Evolutionary conservation across 371 early-diverging fungal genomes (phyloP).

Genomic region (Mucor mucedo): DNA sequence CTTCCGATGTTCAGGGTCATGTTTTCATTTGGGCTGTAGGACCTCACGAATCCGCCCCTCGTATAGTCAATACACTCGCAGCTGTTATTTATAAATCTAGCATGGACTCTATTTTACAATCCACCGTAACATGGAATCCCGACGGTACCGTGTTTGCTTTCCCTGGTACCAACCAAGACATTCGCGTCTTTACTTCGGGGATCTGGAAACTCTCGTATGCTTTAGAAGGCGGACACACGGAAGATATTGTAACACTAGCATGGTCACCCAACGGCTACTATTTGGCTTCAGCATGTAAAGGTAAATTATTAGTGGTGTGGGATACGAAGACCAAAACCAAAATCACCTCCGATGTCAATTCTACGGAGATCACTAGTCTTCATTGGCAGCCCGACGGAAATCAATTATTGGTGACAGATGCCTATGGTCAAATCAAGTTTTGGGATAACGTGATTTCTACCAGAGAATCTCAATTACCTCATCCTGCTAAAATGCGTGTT

Average conservation of each 20-base stretch:
- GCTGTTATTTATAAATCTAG: conserved; percentile 16
- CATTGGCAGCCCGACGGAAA: conserved; percentile 63
- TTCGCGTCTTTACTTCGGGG: conserved; percentile 40
- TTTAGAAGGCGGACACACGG: conserved; percentile 43
- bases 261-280: conserved; percentile 71
- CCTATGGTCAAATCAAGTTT: conserved; percentile 40
- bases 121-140: conserved; percentile 65
- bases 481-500: conserved; percentile 17
- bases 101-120: conserved; percentile 17
- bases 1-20: conserved; percentile 64
- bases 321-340: conserved; percentile 30
- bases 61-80: conserved; percentile 36
- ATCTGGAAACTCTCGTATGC: conserved; percentile 47
- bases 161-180: conserved; percentile 54
- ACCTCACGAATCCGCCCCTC: conserved; percentile 40
- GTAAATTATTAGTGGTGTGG: conserved; percentile 61
- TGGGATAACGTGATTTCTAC: conserved; percentile 58
- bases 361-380: conserved; percentile 38
- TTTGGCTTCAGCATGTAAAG: conserved; percentile 48
- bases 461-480: conserved; percentile 36
- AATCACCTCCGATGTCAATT: conserved; percentile 29
- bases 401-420: conserved; percentile 42
- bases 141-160: conserved; percentile 57
- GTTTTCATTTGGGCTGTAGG: conserved; percentile 67
- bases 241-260: conserved; percentile 44